These are phyloP conservation scores for Arthonia radiata DNA, from an alignment of 495 filamentous ascomycete species.

Conservation along the genomic window DNA sequence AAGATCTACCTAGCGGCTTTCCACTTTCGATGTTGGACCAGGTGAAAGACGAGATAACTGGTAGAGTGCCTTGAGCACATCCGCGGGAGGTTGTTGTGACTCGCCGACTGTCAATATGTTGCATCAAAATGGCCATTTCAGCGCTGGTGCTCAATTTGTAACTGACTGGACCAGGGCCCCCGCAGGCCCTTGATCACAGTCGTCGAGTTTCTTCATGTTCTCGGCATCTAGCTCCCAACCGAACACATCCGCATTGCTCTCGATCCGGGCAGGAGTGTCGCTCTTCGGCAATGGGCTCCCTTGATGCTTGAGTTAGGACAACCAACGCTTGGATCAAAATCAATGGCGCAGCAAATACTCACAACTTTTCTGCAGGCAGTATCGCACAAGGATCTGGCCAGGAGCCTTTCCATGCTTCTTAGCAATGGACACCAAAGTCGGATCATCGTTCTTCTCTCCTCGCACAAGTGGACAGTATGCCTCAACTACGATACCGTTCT, in stretches of 20 bases:
- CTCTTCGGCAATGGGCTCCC: constrained; percentile 31
- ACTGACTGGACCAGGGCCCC: no score
- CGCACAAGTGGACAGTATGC: constrained; percentile 43
- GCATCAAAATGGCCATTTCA: no score
- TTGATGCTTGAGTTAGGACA: no score
- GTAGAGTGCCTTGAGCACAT: no score
- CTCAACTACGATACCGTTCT: constrained; percentile 33
- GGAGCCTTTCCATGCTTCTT: constrained; percentile 12
- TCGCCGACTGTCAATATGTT: no score
- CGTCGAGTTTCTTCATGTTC: constrained; percentile 20
- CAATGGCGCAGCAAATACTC: no score
- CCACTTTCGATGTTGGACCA: no score
- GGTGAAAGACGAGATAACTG: no score
- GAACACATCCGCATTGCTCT: constrained; percentile 22
- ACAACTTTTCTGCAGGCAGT: constrained; percentile 21
- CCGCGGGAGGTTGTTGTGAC: no score
- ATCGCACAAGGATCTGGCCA: constrained; percentile 18
- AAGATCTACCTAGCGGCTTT: no score
- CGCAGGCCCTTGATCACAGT: constrained; percentile 14
- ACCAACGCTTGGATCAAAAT: no score
- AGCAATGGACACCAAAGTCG: constrained; percentile 10
- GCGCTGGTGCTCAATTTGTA: no score
- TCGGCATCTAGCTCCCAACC: constrained; percentile 18
- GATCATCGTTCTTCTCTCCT: constrained; percentile 28
- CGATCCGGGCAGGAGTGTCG: constrained; percentile 19